phyloP scores from a whole-genome alignment of 164 flowering plant genomes.

The Vitis rupestris region DNA sequence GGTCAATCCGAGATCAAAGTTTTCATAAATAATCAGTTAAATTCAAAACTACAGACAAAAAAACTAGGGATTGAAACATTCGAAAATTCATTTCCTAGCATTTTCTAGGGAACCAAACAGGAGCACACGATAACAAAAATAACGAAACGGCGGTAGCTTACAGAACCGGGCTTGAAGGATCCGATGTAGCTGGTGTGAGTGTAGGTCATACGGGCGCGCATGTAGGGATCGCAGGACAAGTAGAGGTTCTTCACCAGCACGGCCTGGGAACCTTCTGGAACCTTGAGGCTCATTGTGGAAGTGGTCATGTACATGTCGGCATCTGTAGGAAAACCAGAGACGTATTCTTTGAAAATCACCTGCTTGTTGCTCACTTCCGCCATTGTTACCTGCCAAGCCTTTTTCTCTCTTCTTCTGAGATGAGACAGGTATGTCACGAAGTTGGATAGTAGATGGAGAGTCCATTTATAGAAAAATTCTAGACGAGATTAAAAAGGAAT shows the following conservation, averaged over 20 bases:
- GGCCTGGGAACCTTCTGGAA: slow-evolving; percentile 29
- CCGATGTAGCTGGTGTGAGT: slow-evolving; percentile 9
- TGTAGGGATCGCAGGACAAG: slow-evolving; percentile 63
- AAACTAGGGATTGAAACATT: no score
- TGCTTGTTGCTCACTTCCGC: slow-evolving; percentile 38
- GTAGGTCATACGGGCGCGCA: slow-evolving; percentile 45
- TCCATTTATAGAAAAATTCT: no score
- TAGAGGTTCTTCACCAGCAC: slow-evolving; percentile 58
- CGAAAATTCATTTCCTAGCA: no score
- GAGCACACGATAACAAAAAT: not conserved
- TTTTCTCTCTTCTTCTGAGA: no score
- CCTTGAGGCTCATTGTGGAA: slow-evolving; percentile 14
- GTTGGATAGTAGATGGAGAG: no score
- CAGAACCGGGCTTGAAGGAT: slow-evolving; percentile 37
- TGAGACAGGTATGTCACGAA: no score
- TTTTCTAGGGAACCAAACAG: no score
- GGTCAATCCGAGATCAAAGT: no score
- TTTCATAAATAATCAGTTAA: no score
- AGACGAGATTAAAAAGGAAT: no score
- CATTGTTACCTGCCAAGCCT: not conserved
- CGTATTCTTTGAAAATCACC: slow-evolving; percentile 33
- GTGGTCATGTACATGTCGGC: slow-evolving; percentile 30
- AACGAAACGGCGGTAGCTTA: slow-evolving; percentile 8
- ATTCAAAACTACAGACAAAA: no score
- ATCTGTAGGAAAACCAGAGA: slow-evolving; percentile 37